A percentile compares a stretch with the other conserved stretches of the same genome.
These are phyloP conservation scores for Neurospora tetraspora DNA, from an alignment of 495 filamentous ascomycete genomes.

Conservation along the genomic window DNA sequence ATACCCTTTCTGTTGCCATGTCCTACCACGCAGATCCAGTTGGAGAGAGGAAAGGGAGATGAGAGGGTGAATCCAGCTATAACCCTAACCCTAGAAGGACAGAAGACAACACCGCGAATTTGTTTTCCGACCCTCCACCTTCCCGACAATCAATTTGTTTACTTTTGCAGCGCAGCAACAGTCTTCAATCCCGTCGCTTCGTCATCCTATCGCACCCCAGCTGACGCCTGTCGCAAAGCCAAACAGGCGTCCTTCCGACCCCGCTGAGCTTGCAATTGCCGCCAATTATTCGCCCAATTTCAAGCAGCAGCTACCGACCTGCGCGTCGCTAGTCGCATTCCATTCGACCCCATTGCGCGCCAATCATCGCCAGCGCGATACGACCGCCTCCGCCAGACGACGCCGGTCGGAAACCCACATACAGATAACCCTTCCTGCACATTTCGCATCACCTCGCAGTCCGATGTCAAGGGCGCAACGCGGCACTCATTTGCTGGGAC, in stretches of 20 bases:
- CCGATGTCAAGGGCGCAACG: constrained; percentile 27
- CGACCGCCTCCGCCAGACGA: background rate
- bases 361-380: background rate
- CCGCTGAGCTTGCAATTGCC: background rate
- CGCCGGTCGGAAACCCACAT: background rate
- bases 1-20: background rate
- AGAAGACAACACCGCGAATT: background rate
- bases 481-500: constrained; percentile 45
- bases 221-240: background rate
- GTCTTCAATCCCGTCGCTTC: background rate
- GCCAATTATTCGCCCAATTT: background rate
- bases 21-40: background rate
- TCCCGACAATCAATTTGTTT: constrained; percentile 2
- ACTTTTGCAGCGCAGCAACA: no score
- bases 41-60: background rate
- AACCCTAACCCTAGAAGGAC: background rate
- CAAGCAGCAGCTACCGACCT: constrained; percentile 1
- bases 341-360: background rate
- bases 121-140: background rate
- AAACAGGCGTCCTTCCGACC: background rate
- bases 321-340: constrained; percentile 6
- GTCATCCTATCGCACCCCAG: background rate
- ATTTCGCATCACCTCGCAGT: background rate
- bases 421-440: background rate
- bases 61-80: background rate